phyloP scores from a whole-genome alignment of 305 asterid genomes.

The Ilex paraguariensis region DNA sequence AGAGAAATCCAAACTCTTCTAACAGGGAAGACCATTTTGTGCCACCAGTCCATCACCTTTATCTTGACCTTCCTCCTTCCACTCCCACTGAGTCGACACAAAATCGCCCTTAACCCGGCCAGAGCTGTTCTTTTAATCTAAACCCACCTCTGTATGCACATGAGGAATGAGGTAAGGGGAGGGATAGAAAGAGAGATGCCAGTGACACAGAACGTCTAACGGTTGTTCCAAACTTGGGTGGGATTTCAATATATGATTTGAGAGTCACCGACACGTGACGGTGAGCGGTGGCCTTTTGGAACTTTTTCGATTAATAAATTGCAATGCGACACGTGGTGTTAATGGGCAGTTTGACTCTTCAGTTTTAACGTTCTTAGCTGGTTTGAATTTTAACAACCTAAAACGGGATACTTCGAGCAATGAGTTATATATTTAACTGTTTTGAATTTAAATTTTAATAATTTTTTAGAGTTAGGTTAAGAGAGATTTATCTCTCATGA shows the following conservation, averaged over 20 bases:
- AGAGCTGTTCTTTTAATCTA: conserved; percentile 27
- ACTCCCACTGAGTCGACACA: conserved; percentile 56
- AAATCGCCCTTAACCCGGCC: conserved; percentile 61
- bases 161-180: no score
- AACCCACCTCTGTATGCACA: neutral
- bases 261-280: conserved; percentile 47
- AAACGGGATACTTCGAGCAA: no score
- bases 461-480: no score
- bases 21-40: conserved; percentile 76
- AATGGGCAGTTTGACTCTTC: neutral
- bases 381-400: no score
- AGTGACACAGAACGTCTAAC: neutral
- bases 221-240: conserved; percentile 10
- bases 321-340: conserved; percentile 25
- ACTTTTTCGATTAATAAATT: conserved; percentile 2
- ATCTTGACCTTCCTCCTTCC: conserved; percentile 45
- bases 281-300: conserved; percentile 7
- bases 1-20: conserved; percentile 71
- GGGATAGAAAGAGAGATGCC: conserved; percentile 2
- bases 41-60: conserved; percentile 80
- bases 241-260: conserved; percentile 7
- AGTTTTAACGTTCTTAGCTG: no score
- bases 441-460: no score
- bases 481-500: no score
- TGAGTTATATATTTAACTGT: no score